These are phyloP conservation scores for Erysimum cheiri DNA, from an alignment of 441 rosid genomes.

Conservation along the genomic window DNA sequence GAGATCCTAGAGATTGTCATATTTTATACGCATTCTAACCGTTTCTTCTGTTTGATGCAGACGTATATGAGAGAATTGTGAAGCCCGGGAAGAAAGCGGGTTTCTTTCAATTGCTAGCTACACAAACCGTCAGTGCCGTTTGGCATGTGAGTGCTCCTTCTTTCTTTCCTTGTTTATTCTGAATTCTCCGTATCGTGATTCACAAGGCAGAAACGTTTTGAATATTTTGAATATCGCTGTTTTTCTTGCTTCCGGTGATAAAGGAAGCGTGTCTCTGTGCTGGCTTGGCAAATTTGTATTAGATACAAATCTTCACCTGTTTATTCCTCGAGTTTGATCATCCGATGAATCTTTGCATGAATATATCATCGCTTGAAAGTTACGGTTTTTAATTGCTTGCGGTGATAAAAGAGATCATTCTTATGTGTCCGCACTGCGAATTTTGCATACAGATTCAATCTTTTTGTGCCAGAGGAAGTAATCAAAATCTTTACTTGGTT, in stretches of 20 bases:
- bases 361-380: neutral
- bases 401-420: neutral
- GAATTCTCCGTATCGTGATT: neutral
- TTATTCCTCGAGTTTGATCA: neutral
- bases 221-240: neutral
- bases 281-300: neutral
- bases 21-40: neutral
- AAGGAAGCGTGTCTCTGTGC: neutral
- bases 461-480: neutral
- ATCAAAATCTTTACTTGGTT: neutral
- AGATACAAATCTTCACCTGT: neutral
- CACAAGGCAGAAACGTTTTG: neutral
- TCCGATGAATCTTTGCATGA: neutral
- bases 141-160: conserved; percentile 84
- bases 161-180: neutral
- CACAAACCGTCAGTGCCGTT: conserved; percentile 94
- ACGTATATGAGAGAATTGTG: conserved; percentile 88
- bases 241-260: neutral
- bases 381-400: neutral
- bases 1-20: neutral
- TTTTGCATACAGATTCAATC: conserved; percentile 7
- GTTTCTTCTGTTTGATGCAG: conserved; percentile 45
- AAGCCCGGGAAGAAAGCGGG: conserved; percentile 86
- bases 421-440: neutral
- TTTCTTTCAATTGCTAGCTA: conserved; percentile 90